Conservation (phyloP, 179 eudicot species). For the Beta corolliflora region DNA sequence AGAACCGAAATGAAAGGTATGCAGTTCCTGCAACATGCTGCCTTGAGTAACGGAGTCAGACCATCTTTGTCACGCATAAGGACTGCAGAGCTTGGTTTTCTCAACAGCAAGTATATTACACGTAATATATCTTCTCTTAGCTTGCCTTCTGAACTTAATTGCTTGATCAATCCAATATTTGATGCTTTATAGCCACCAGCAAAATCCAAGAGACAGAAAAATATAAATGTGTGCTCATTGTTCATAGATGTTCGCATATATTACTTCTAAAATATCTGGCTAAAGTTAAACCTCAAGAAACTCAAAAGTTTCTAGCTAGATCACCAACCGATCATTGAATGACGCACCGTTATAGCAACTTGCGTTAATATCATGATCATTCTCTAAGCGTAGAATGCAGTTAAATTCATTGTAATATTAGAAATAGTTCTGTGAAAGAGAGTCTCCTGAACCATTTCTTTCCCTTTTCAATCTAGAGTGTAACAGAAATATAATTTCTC, state of each 20-base stretch:
- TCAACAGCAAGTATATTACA: not conserved
- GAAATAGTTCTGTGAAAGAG: not conserved
- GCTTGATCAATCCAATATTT: not conserved
- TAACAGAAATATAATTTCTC: not conserved
- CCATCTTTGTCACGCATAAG: not conserved
- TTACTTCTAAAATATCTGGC: not conserved
- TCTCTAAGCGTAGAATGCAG: not conserved
- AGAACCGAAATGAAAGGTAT: constrained; percentile 1
- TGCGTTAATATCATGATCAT: not conserved
- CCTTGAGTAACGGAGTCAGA: constrained; percentile 18
- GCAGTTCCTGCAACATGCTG: constrained; percentile 1
- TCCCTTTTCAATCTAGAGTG: not conserved
- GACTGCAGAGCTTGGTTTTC: not conserved
- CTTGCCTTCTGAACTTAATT: not conserved
- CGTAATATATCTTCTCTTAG: not conserved
- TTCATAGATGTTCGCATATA: not conserved
- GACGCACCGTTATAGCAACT: not conserved
- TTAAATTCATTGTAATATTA: not conserved
- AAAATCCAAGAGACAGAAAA: not conserved
- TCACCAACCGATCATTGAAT: not conserved
- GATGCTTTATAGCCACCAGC: not conserved
- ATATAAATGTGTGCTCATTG: not conserved
- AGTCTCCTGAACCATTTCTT: not conserved
- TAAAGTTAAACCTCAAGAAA: not conserved
- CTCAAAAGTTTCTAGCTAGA: not conserved